Conservation (phyloP, 148 eudicot genomes). For the Arbutus unedo region DNA sequence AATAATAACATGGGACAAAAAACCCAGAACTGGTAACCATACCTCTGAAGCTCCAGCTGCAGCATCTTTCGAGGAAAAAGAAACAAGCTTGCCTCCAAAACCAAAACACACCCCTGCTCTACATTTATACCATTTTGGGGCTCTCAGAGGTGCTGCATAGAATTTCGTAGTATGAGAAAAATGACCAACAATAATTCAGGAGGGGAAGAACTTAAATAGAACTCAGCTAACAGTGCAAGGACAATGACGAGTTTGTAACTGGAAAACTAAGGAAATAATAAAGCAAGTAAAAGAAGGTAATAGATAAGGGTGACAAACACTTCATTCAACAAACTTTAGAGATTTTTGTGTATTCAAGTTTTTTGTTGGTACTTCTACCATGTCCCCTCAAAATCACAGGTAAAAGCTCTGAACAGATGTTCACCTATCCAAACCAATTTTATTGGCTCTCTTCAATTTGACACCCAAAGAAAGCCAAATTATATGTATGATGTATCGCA, state of each 20-base stretch:
- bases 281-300: not conserved
- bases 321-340: not conserved
- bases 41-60: constrained; percentile 77
- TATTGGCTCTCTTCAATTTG: constrained; percentile 2
- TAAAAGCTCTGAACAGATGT: not conserved
- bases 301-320: not conserved
- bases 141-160: constrained; percentile 65
- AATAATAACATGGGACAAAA: not conserved
- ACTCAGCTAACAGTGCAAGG: not conserved
- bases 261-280: not conserved
- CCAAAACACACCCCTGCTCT: constrained; percentile 94
- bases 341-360: not conserved
- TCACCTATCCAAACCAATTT: not conserved
- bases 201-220: not conserved
- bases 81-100: constrained; percentile 93
- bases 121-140: constrained; percentile 92
- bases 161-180: not conserved
- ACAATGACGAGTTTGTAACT: not conserved
- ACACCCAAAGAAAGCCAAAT: not conserved
- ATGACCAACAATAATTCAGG: not conserved
- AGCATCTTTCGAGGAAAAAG: constrained; percentile 52
- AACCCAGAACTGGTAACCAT: constrained; percentile 8
- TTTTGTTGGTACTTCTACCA: not conserved
- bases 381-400: not conserved
- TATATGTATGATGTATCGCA: not conserved